A percentile compares a stretch with the other conserved stretches of the same genome.
phyloP scores from a whole-genome alignment of 2,329 filamentous ascomycete species.

The Epichloe sibirici region DNA sequence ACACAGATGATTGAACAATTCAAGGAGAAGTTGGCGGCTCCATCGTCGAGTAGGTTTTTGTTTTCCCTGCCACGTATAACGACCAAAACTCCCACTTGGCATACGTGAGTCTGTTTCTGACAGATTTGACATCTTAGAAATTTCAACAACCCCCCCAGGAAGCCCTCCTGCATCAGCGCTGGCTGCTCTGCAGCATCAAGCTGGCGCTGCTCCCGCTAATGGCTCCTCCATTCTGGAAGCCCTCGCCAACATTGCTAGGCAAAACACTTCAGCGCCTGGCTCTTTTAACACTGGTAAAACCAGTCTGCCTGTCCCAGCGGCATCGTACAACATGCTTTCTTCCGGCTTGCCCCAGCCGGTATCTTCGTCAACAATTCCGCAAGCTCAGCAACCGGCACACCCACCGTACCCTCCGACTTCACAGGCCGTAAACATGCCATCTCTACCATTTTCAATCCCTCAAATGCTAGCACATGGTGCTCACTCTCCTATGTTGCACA shows the following conservation, averaged over 20 bases:
- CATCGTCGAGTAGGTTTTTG: conserved; percentile 49
- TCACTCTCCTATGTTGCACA: conserved; percentile 16
- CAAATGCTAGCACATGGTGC: conserved; percentile 25
- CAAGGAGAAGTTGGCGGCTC: conserved; percentile 63
- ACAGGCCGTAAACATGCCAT: conserved; percentile 49
- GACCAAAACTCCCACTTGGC: neutral
- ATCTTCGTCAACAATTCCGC: conserved; percentile 16
- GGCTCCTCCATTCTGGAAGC: conserved; percentile 60
- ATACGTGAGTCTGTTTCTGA: conserved; percentile 2
- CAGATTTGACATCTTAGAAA: conserved; percentile 32
- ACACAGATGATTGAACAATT: conserved; percentile 65
- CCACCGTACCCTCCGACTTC: conserved; percentile 30
- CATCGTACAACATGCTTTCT: conserved; percentile 27
- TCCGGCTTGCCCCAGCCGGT: conserved; percentile 20
- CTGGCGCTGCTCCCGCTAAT: conserved; percentile 31
- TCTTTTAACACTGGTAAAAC: conserved; percentile 25
- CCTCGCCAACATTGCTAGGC: conserved; percentile 68
- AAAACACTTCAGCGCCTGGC: conserved; percentile 41
- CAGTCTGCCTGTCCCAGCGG: conserved; percentile 27
- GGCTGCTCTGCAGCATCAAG: conserved; percentile 24
- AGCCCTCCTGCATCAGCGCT: conserved; percentile 39
- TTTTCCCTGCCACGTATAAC: neutral
- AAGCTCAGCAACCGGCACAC: conserved; percentile 16
- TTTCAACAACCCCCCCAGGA: conserved; percentile 60
- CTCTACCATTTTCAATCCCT: conserved; percentile 28